Evolutionary conservation across 1,284 basidiomycete species (phyloP), one percentile per base, ranked within the genome.

Genomic region (Termitomyces sp.): DNA sequence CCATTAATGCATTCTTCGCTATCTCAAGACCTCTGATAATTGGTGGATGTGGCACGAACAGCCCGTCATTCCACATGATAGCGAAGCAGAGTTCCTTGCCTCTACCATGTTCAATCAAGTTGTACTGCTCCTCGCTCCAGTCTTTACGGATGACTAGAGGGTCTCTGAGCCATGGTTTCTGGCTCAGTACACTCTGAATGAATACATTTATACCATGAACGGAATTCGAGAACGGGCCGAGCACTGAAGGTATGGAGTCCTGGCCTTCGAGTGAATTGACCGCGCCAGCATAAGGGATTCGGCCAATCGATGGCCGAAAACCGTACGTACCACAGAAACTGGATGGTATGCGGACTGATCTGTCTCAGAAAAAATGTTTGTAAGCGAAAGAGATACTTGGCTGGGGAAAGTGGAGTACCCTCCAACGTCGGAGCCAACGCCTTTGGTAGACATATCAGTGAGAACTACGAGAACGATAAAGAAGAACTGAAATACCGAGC

Each of bases 291-390:
- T 89, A 91, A 0, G 90, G 87, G 33, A 92, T 73, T 5, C 91
- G 81, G 30, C 81, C 78, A 59, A 78, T 86, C 1, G 84, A 88
- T 0, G 89, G 88, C 17, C 86, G 80, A 26, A 93, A 70, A 7
- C 82, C 82, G 64, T 88, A 92, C 10, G 87, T 62, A 1, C 86
- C 86, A 60, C 78, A 80, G 58, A 87, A 81, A 0, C 81, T 74
- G 5, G 83, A 70, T 3, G 90, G 90, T 52, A 89, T 85, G 13
- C 88, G 83, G 53, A 90, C 69, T n/a, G 84, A 86, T 5, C 83
- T 84, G 45, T n/a, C 9, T 9, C 15, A 31, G 24, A 5, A 19
- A 15, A 34, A 21, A 41, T 13, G 12, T 41, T 41, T 13, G 3
- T 24, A 13, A 24, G 15, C 45, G 26, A 40, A 31, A 19, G 21